phyloP scores from a whole-genome alignment of 1,139 yeast species.

The Kluyveromyces sp. region DNA sequence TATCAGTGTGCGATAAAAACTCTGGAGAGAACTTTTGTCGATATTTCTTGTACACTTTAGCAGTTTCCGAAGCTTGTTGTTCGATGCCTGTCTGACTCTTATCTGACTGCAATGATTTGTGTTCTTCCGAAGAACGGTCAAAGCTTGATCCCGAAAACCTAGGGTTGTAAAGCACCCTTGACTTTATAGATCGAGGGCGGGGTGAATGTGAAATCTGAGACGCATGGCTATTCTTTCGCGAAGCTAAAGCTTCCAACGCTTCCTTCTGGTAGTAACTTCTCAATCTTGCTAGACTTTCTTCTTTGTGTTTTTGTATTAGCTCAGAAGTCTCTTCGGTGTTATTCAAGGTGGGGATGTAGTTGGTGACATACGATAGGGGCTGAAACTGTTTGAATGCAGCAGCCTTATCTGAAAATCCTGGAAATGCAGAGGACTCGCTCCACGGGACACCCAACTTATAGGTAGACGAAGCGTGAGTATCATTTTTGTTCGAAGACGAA shows the following conservation, averaged over 20 bases:
- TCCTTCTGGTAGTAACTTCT: neutral
- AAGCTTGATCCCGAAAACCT: constrained; percentile 1
- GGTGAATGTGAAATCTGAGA: constrained; percentile 1
- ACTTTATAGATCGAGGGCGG: neutral
- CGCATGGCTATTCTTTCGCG: neutral
- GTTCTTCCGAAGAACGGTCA: constrained; percentile 3
- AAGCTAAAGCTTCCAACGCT: constrained; percentile 1
- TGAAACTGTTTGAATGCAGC: neutral
- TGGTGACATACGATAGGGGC: constrained; percentile 1
- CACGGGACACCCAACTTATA: too few relatives aligned
- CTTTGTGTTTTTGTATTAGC: neutral
- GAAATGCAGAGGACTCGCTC: too few relatives aligned
- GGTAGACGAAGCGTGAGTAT: too few relatives aligned
- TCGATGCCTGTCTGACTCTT: neutral
- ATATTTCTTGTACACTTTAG: constrained; percentile 3
- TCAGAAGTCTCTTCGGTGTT: neutral
- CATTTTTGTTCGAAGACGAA: neutral
- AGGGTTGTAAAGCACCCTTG: neutral
- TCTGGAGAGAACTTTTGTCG: constrained; percentile 1
- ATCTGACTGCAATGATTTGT: neutral
- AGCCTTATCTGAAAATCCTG: neutral
- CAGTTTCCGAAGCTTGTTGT: constrained; percentile 3
- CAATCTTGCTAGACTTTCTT: neutral
- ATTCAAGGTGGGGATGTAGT: constrained; percentile 5
- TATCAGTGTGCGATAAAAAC: neutral